A percentile compares a stretch with the other conserved stretches of the same genome.
Evolutionary conservation across 305 asterid genomes (phyloP).

Genomic region (Fraxinus ornus): DNA sequence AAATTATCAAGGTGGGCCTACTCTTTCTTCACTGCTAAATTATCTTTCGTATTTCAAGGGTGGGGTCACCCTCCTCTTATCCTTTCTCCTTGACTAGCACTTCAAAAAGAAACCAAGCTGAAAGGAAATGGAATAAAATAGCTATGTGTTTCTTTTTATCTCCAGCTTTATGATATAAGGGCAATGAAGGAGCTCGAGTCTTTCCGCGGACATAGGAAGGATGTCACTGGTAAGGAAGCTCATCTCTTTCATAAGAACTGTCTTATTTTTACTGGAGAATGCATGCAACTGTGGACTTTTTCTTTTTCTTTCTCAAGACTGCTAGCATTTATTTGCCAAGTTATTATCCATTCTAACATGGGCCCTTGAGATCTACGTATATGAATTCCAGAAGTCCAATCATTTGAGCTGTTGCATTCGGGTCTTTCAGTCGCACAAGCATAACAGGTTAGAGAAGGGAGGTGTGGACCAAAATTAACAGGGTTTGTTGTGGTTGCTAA

Average conservation of each 20-base stretch:
- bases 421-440: background rate
- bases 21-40: conserved; percentile 11
- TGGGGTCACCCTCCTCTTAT: conserved; percentile 11
- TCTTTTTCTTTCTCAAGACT: conserved; percentile 17
- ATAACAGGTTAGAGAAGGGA: background rate
- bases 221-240: conserved; percentile 72
- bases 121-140: background rate
- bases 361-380: conserved; percentile 19
- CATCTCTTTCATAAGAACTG: conserved; percentile 16
- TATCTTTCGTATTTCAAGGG: conserved; percentile 20
- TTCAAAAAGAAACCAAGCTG: background rate
- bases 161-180: conserved; percentile 96
- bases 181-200: conserved; percentile 98
- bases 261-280: conserved; percentile 21
- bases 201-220: conserved; percentile 94
- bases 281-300: background rate
- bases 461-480: background rate
- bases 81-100: background rate
- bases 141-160: conserved; percentile 19
- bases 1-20: conserved; percentile 77
- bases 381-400: conserved; percentile 6
- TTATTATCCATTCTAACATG: conserved; percentile 10
- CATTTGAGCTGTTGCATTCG: conserved; percentile 14
- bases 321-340: conserved; percentile 17
- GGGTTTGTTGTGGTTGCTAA: background rate